Evolutionary conservation across 805 yeast genomes (phyloP).

Genomic region (Hanseniaspora meyeri): DNA sequence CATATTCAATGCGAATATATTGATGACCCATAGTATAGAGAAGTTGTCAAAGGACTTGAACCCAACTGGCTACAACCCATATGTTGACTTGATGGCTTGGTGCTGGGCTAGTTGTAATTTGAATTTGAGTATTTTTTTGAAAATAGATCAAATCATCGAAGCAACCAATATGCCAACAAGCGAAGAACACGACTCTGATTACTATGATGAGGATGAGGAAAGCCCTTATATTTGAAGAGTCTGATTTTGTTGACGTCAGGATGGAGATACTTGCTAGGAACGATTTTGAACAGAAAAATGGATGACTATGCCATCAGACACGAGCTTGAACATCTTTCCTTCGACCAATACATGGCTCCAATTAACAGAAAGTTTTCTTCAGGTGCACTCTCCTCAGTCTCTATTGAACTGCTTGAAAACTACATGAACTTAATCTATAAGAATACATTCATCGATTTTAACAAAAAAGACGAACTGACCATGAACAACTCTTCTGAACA

Average conservation of each 20-base stretch:
- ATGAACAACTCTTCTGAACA: neutral
- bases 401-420: conserved; percentile 12
- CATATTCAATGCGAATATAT: conserved; percentile 35
- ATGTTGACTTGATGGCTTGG: conserved; percentile 42
- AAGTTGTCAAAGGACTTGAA: conserved; percentile 20
- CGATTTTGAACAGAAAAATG: conserved; percentile 35
- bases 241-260: conserved; percentile 53
- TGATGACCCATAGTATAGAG: conserved; percentile 34
- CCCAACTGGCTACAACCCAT: conserved; percentile 44
- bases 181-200: neutral
- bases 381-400: conserved; percentile 28
- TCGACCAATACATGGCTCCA: conserved; percentile 52
- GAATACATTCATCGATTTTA: conserved; percentile 5
- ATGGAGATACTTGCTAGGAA: conserved; percentile 47
- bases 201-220: conserved; percentile 25
- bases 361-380: conserved; percentile 48
- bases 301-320: conserved; percentile 24
- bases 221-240: conserved; percentile 38
- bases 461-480: conserved; percentile 8
- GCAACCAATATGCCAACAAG: neutral
- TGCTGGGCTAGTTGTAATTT: conserved; percentile 58
- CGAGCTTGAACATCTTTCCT: conserved; percentile 48
- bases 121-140: conserved; percentile 47
- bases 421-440: conserved; percentile 2
- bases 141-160: conserved; percentile 44